Base-by-base conservation (phyloP, 768 basidiomycete species). In the Xerocomus potaroensis region DNA sequence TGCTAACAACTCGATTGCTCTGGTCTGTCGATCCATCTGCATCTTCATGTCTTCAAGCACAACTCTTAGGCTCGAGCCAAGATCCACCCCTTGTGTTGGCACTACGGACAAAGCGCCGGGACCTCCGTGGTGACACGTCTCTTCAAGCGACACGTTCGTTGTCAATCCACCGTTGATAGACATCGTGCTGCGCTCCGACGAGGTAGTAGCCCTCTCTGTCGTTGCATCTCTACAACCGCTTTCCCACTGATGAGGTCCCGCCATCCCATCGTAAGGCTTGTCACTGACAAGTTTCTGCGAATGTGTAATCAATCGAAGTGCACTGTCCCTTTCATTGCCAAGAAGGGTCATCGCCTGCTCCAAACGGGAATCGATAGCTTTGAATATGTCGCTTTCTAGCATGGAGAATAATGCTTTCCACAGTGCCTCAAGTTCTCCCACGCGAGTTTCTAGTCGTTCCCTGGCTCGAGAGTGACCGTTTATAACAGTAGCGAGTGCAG, bases 11-110 rank as follows among this genome's bases (percentile, higher is more conserved):
- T 74, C 67, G 8, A 79, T 66, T 15, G 71, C 69, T 38, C 65
- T 59, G 7, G 71, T 69, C 58, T 79, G 78, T 57, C 72, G 64
- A 41, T 78, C 72, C 53, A 79, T 72, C 57, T 76, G 71, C 51
- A 59, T 53, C 58, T 73, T 76, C 73, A 79, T 71, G 48, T 71
- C 66, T 43, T 61, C 66, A 24, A 79, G 67, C 50, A 72, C 64
- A 21, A 66, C 56, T 44, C 62, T 65, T 21, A 69, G 43, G 24
- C 54, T 64, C 41, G 47, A 50, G 40, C 58, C 60, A 19, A 59
- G 41, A 19, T 52, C 56, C 35, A 36, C 50, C 29, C 61, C 57
- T 22, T 52, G 55, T 15, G 54, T 48, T 15, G 53, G 49, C n/a
- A 46, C 51, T 10, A 49, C 33, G 23, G 53, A 40, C 26, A 45